phyloP scores from a whole-genome alignment of 371 early-diverging fungal species.

The Mucor plumbeus region DNA sequence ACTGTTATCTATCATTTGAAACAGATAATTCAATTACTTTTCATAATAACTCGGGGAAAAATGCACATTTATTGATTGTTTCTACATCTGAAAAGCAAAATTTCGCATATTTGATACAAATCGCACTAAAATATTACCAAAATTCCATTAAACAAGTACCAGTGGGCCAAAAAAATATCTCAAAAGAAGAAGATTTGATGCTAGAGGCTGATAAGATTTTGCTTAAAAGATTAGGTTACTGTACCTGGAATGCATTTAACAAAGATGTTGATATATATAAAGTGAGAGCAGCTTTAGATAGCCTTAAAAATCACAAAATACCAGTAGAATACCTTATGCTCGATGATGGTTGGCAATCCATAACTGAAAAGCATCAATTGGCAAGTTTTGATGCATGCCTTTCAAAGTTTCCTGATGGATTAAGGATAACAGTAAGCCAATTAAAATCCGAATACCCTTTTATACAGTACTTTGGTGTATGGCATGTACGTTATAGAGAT shows the following conservation, averaged over 20 bases:
- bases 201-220: neutral
- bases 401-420: constrained; percentile 31
- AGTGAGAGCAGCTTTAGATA: constrained; percentile 22
- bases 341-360: constrained; percentile 57
- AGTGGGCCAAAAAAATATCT: neutral
- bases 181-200: neutral
- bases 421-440: constrained; percentile 6
- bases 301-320: constrained; percentile 26
- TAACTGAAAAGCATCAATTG: constrained; percentile 8
- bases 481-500: constrained; percentile 35
- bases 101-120: neutral
- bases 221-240: constrained; percentile 35
- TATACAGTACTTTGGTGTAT: constrained; percentile 46
- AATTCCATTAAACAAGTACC: neutral
- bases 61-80: constrained; percentile 16
- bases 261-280: constrained; percentile 21
- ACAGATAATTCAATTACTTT: neutral
- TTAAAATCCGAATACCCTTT: constrained; percentile 29
- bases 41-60: neutral
- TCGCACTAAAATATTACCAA: constrained; percentile 11
- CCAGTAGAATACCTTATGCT: constrained; percentile 42
- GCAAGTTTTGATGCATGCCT: constrained; percentile 30
- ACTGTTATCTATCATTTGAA: constrained; percentile 21
- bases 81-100: neutral
- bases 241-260: constrained; percentile 57